A percentile compares a stretch with the other conserved stretches of the same genome.
Conservation (phyloP, 2,329 filamentous ascomycete species). For the Colletotrichum agaves region DNA sequence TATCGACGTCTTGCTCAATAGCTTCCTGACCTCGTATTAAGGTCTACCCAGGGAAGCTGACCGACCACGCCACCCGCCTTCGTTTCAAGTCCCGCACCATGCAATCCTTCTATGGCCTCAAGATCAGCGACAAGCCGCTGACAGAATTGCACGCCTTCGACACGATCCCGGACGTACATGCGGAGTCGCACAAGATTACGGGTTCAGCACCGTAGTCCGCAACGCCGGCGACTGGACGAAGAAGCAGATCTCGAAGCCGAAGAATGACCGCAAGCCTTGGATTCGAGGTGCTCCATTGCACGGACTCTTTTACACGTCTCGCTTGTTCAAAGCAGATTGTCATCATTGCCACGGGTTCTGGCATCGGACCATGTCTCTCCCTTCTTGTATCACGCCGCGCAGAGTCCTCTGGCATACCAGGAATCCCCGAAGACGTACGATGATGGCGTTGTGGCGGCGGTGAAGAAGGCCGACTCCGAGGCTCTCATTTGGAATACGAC, state of each 20-base stretch:
- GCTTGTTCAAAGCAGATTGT: slow-evolving; percentile 71
- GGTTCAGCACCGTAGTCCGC: slow-evolving; percentile 58
- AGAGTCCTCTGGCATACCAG: slow-evolving; percentile 77
- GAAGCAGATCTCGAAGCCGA: slow-evolving; percentile 69
- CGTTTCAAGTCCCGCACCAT: slow-evolving; percentile 74
- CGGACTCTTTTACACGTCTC: slow-evolving; percentile 42
- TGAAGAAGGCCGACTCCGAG: slow-evolving; percentile 65
- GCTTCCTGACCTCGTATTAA: slow-evolving; percentile 78
- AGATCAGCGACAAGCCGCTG: slow-evolving; percentile 70
- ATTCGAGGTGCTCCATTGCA: slow-evolving; percentile 73
- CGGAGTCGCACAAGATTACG: slow-evolving; percentile 71
- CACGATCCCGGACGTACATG: slow-evolving; percentile 68
- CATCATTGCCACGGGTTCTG: slow-evolving; percentile 76
- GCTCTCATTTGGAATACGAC: slow-evolving; percentile 76
- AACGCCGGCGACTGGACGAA: slow-evolving; percentile 78
- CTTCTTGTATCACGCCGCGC: slow-evolving; percentile 62
- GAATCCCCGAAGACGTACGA: slow-evolving; percentile 71
- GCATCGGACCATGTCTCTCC: slow-evolving; percentile 75
- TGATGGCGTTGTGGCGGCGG: slow-evolving; percentile 61
- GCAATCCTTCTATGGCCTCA: slow-evolving; percentile 53
- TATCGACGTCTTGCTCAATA: slow-evolving; percentile 72
- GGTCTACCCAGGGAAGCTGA: slow-evolving; percentile 75
- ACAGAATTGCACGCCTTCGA: slow-evolving; percentile 81
- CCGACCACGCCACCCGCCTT: slow-evolving; percentile 76
- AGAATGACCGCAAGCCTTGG: slow-evolving; percentile 69